These are phyloP conservation scores for Periconia digitata DNA, from an alignment of 2,329 filamentous ascomycete species.

Conservation along the genomic window DNA sequence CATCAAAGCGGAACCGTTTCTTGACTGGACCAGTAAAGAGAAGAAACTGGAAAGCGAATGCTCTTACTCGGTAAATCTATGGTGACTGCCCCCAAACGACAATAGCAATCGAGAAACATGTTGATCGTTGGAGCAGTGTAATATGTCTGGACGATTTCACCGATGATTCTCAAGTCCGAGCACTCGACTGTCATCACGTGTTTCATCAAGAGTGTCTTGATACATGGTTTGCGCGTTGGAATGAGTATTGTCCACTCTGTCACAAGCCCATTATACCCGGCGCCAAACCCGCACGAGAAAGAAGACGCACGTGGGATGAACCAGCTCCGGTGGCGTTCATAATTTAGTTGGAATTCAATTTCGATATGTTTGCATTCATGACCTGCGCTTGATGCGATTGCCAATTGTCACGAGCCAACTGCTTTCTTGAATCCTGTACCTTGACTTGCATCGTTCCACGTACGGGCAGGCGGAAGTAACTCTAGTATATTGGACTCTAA, in stretches of 20 bases:
- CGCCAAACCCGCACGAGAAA: constrained; percentile 10
- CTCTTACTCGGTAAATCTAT: constrained; percentile 23
- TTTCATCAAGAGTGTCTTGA: constrained; percentile 42
- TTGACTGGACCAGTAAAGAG: constrained; percentile 34
- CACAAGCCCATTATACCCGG: constrained; percentile 40
- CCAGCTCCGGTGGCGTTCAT: constrained; percentile 24
- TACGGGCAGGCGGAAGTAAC: too few species aligned
- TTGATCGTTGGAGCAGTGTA: constrained; percentile 24
- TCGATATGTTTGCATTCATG: too few species aligned
- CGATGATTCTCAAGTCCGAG: constrained; percentile 36
- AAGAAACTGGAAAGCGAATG: constrained; percentile 20
- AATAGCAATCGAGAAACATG: background rate
- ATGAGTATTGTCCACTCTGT: constrained; percentile 43
- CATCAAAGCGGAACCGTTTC: constrained; percentile 35
- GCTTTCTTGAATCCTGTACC: too few species aligned
- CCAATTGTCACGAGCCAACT: too few species aligned
- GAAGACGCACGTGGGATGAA: constrained; percentile 8
- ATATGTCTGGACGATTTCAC: constrained; percentile 42
- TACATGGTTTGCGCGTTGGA: constrained; percentile 40
- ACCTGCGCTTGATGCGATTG: too few species aligned
- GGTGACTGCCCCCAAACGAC: constrained; percentile 13
- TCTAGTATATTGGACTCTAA: too few species aligned
- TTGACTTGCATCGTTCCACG: too few species aligned
- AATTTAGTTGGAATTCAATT: constrained; percentile 29
- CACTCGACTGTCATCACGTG: constrained; percentile 38